Conservation (phyloP, 345 rosid genomes). For the Bruguiera gymnorhiza region DNA sequence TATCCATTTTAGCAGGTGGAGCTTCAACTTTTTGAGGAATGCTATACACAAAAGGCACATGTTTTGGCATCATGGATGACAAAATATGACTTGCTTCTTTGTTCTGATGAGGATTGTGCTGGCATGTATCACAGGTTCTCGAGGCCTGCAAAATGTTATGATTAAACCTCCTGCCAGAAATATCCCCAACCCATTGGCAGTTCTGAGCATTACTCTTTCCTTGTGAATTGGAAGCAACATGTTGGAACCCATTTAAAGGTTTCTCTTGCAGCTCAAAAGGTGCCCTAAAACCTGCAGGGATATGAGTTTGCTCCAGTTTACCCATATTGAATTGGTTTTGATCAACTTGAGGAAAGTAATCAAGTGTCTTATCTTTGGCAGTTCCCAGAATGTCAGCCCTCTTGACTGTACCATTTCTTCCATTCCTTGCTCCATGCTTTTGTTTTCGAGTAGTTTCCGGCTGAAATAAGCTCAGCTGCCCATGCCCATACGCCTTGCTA, state of each 20-base stretch:
- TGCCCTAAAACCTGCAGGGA: constrained; percentile 33
- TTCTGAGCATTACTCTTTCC: constrained; percentile 34
- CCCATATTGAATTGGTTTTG: constrained; percentile 19
- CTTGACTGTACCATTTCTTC: constrained; percentile 33
- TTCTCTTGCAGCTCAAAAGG: constrained; percentile 46
- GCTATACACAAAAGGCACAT: constrained; percentile 34
- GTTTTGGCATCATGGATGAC: constrained; percentile 49
- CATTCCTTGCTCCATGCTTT: constrained; percentile 37
- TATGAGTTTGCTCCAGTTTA: constrained; percentile 40
- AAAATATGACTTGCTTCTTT: constrained; percentile 48
- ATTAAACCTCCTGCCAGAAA: constrained; percentile 37
- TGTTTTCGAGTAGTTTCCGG: constrained; percentile 40
- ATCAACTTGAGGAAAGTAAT: constrained; percentile 41
- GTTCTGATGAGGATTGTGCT: constrained; percentile 40
- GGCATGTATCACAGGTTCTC: constrained; percentile 44
- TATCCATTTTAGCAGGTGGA: constrained; percentile 33
- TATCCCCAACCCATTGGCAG: constrained; percentile 46
- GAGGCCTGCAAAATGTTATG: constrained; percentile 30
- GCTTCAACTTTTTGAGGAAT: constrained; percentile 32
- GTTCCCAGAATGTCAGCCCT: constrained; percentile 31
- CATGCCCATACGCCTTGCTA: constrained; percentile 38
- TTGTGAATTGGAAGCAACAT: constrained; percentile 39
- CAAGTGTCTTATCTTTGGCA: constrained; percentile 36
- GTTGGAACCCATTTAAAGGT: constrained; percentile 36
- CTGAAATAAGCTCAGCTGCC: constrained; percentile 34